Evolutionary conservation across 2,329 filamentous ascomycete species (phyloP), one percentile per base, ranked within the genome.

Genomic region (Cryphonectria japonica): DNA sequence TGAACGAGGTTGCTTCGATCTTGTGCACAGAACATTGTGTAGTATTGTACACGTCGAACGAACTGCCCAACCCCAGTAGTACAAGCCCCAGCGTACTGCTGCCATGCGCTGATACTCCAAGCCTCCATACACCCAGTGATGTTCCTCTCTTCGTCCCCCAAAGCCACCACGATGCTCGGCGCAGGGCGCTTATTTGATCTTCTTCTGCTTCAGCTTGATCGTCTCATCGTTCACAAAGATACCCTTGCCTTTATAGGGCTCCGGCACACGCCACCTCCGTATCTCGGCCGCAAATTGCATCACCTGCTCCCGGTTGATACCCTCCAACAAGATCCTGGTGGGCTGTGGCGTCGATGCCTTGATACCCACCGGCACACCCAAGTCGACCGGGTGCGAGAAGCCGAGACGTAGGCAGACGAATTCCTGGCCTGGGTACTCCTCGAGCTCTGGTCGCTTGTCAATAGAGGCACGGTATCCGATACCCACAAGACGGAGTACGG

Each of bases 221-320:
- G 94, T 98, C 87, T 99, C 94, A 74, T 95, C 94, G 79, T 98
- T 97, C 77, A 99, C 91, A 80, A 98, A 99, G 77, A 99, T 97
- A 77, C 96, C 96, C 89, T 99, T 98, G 76, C 96, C 96, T 89
- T 99, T 99, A 83, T 99, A 99, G 75, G 96, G 96, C 84, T 99
- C 96, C 41, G 96, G 96, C 75, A 88, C 88, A 79, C 96, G 91
- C 95, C 95, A 98, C 82, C 86, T 88, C 76, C 94, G 87, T 76
- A 99, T 97, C 76, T 91, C 86, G 0, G 96, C 96, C 26, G 96
- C 96, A 81, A 98, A 98, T 71, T 92, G 91, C 87, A 94, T 96
- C 74, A 99, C 90, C 65, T 91, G 87, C 82, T 97, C 91, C 79
- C 94, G 94, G 80, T 98, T 89, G 67, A 91, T 87, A 11, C 96